Evolutionary conservation across 2,329 filamentous ascomycete species (phyloP).

Genomic region (Pleoardoris graminearum): DNA sequence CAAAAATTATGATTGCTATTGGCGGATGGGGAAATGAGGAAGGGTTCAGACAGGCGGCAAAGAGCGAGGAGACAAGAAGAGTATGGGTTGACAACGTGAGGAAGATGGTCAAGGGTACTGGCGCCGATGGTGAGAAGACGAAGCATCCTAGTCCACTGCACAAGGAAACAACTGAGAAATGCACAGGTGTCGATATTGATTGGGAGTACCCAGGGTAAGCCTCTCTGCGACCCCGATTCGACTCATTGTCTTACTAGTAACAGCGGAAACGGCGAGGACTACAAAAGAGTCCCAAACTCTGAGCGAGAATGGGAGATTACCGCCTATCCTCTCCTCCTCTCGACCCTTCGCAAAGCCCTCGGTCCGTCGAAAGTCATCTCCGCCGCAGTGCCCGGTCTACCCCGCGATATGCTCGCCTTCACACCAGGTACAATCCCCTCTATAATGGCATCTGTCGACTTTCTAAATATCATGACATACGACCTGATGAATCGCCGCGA

Average conservation of each 20-base stretch:
- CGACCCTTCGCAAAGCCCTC: conserved; percentile 62
- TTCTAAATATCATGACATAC: conserved; percentile 72
- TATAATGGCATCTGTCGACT: conserved; percentile 65
- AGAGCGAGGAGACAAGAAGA: conserved; percentile 51
- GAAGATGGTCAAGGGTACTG: conserved; percentile 59
- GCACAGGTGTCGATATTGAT: conserved; percentile 59
- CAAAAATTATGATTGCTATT: conserved; percentile 69
- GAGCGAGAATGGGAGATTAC: conserved; percentile 63
- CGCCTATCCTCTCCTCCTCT: conserved; percentile 64
- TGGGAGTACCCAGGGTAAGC: conserved; percentile 62
- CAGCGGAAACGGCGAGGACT: conserved; percentile 69
- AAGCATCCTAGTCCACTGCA: background rate
- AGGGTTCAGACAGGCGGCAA: conserved; percentile 64
- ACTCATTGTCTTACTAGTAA: background rate
- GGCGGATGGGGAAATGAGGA: conserved; percentile 73
- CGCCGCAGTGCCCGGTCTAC: conserved; percentile 66
- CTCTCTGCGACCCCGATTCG: too few relatives aligned
- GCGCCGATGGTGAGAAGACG: conserved; percentile 65
- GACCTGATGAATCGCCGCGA: conserved; percentile 72
- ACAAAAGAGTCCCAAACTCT: conserved; percentile 63
- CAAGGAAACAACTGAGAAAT: background rate
- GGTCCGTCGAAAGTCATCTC: conserved; percentile 63
- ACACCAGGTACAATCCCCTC: conserved; percentile 58
- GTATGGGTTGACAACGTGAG: conserved; percentile 67
- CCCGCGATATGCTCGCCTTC: conserved; percentile 69